Percentiles rank a stretch among this genome's conserved stretches.
Conservation (phyloP, 2,329 filamentous ascomycete genomes). For the Penicillium sp. region DNA sequence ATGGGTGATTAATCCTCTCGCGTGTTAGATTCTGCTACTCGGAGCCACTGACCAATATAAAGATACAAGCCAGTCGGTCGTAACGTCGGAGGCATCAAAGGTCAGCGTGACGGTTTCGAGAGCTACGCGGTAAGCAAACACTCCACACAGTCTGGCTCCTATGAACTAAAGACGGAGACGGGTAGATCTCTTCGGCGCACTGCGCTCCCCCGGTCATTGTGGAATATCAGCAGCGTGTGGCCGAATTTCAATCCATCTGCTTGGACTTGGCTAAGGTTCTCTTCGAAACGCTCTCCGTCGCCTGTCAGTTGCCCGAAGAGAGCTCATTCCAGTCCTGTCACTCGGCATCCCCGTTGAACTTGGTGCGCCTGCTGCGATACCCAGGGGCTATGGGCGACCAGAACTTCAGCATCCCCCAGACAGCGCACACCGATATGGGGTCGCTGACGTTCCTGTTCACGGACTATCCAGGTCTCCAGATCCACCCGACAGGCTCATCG, state of each 20-base stretch:
- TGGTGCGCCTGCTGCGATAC: not conserved
- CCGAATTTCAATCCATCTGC: too few relatives aligned
- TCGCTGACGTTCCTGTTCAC: not conserved
- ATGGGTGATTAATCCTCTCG: too few relatives aligned
- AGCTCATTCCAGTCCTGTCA: too few relatives aligned
- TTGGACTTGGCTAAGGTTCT: not conserved
- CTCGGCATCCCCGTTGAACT: not conserved
- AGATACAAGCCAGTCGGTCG: not conserved
- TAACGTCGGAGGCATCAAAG: not conserved
- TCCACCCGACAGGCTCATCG: not conserved
- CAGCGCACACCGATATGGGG: not conserved
- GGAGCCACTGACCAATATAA: too few relatives aligned
- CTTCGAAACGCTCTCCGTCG: not conserved
- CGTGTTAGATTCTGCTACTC: too few relatives aligned
- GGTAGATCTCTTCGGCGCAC: too few relatives aligned
- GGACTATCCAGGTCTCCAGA: not conserved
- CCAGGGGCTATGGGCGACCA: too few relatives aligned
- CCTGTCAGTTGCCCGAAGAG: too few relatives aligned
- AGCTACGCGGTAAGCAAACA: not conserved
- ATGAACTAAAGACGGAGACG: too few relatives aligned
- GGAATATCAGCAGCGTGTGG: not conserved
- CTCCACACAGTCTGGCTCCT: not conserved
- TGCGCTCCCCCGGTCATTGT: too few relatives aligned
- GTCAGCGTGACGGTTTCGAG: not conserved
- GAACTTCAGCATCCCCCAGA: not conserved